These are phyloP conservation scores for Periconia sp. DNA, from an alignment of 2,329 filamentous ascomycete species.

Conservation along the genomic window DNA sequence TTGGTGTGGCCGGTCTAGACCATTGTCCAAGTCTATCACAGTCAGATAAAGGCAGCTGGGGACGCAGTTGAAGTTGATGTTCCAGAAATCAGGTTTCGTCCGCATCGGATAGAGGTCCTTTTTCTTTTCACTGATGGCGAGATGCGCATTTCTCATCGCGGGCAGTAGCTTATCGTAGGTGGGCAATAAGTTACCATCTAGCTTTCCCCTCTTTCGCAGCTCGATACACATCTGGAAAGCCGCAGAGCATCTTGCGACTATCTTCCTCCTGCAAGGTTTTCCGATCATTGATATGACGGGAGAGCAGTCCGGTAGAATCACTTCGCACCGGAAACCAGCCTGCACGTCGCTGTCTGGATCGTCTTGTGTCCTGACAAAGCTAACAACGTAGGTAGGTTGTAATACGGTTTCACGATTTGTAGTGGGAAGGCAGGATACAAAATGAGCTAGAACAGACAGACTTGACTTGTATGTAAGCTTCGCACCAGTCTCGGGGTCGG, in stretches of 20 bases:
- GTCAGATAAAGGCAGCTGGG: slow-evolving; percentile 63
- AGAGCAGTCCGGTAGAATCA: slow-evolving; percentile 74
- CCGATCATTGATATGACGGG: slow-evolving; percentile 71
- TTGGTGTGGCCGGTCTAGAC: slow-evolving; percentile 61
- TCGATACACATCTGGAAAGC: slow-evolving; percentile 80
- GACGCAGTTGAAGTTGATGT: slow-evolving; percentile 42
- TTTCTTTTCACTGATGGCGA: slow-evolving; percentile 81
- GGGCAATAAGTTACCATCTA: slow-evolving; percentile 76
- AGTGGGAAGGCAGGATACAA: slow-evolving; percentile 66
- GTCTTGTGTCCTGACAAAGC: slow-evolving; percentile 6
- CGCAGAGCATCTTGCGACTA: slow-evolving; percentile 81
- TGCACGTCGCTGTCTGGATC: slow-evolving; percentile 10
- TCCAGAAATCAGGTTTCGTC: slow-evolving; percentile 78
- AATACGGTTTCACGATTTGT: slow-evolving; percentile 52
- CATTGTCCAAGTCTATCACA: slow-evolving; percentile 62
- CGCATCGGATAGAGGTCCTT: slow-evolving; percentile 74
- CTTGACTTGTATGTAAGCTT: slow-evolving; percentile 78
- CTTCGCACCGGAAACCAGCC: slow-evolving; percentile 62
- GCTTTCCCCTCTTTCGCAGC: slow-evolving; percentile 65
- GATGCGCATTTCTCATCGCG: slow-evolving; percentile 79
- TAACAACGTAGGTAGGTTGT: slow-evolving; percentile 63
- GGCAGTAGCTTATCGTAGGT: slow-evolving; percentile 72
- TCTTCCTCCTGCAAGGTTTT: slow-evolving; percentile 66
- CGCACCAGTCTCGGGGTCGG: slow-evolving; percentile 68
- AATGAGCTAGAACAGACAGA: slow-evolving; percentile 70